Conservation (phyloP, 2,329 filamentous ascomycete genomes). For the Aspergillus aculeatinus region DNA sequence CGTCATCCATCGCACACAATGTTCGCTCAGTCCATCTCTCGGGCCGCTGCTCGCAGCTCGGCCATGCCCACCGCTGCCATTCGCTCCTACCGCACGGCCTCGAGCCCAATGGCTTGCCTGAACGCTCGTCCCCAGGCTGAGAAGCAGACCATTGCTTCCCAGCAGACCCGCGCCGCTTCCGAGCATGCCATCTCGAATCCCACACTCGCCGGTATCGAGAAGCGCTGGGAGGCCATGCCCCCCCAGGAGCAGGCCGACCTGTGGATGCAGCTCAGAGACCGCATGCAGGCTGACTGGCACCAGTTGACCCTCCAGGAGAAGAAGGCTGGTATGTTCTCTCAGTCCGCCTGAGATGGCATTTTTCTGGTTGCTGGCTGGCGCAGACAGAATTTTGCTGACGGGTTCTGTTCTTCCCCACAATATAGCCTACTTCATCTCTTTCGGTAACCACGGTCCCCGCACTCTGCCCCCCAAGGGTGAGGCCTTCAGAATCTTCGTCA, state of each 20-base stretch:
- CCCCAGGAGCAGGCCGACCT: conserved; percentile 98
- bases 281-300: conserved; percentile 97
- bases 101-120: conserved; percentile 41
- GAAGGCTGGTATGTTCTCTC: conserved; percentile 85
- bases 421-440: conserved; percentile 97
- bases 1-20: conserved; percentile 41
- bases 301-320: conserved; percentile 96
- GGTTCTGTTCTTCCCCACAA: conserved; percentile 10
- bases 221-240: conserved; percentile 97
- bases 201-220: conserved; percentile 96
- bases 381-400: conserved; percentile 26
- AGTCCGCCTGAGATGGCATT: neutral
- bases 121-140: conserved; percentile 34
- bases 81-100: conserved; percentile 30
- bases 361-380: neutral
- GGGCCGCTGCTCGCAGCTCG: conserved; percentile 46
- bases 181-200: conserved; percentile 97
- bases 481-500: conserved; percentile 72
- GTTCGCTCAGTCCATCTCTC: conserved; percentile 48
- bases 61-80: conserved; percentile 35
- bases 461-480: conserved; percentile 80
- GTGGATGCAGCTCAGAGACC: conserved; percentile 97
- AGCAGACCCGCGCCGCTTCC: conserved; percentile 59
- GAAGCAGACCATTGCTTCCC: conserved; percentile 41
- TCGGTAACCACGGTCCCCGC: conserved; percentile 93